Conservation (phyloP, 495 filamentous ascomycete species). For the Tetracladium setigerum region DNA sequence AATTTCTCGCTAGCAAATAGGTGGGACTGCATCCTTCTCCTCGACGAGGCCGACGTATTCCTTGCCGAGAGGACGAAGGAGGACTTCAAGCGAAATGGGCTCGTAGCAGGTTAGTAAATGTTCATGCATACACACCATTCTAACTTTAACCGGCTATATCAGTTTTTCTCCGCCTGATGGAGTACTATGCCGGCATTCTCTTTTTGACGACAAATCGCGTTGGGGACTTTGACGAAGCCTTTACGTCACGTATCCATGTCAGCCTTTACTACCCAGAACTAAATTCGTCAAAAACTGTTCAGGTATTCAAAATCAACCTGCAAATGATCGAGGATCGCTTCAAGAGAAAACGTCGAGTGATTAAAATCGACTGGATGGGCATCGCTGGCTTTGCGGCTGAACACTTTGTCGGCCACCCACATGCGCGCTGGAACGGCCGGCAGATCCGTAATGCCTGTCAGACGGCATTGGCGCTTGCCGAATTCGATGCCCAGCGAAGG, state of each 20-base stretch:
- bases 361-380: no score
- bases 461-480: constrained; percentile 22
- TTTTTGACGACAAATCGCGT: constrained; percentile 48
- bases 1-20: constrained; percentile 34
- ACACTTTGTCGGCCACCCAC: no score
- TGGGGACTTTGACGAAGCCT: constrained; percentile 33
- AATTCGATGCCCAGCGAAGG: constrained; percentile 10
- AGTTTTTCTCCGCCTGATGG: constrained; percentile 26
- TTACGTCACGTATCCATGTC: constrained; percentile 36
- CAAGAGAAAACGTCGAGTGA: no score
- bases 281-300: constrained; percentile 14
- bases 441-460: constrained; percentile 29
- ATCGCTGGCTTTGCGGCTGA: no score
- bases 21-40: constrained; percentile 44
- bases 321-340: no score
- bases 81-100: constrained; percentile 52
- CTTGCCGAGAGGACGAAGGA: constrained; percentile 29
- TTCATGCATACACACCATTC: neutral
- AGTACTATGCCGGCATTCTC: constrained; percentile 30
- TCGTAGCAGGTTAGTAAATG: constrained; percentile 57
- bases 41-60: constrained; percentile 54
- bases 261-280: constrained; percentile 34
- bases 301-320: constrained; percentile 22
- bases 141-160: neutral
- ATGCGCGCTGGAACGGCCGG: constrained; percentile 23